These are phyloP conservation scores for Gelatoporia subvermispora DNA, from an alignment of 768 basidiomycete genomes.

Conservation along the genomic window DNA sequence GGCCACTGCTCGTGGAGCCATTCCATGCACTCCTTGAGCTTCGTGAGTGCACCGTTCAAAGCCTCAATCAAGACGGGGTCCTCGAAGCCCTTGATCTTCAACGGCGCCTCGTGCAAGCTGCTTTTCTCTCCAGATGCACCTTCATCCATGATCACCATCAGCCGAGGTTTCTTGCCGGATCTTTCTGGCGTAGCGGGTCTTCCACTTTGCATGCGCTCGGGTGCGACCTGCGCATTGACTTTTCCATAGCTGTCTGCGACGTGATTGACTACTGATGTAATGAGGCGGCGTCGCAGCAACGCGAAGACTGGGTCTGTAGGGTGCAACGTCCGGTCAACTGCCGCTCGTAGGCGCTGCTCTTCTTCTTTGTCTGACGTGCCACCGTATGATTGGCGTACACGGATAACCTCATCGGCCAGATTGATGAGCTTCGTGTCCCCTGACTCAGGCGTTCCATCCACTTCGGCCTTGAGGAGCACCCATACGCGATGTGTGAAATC, in stretches of 20 bases:
- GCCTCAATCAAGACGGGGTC: conserved; percentile 49
- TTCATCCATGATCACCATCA: conserved; percentile 7
- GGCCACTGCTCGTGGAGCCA: conserved; percentile 60
- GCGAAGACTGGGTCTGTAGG: conserved; percentile 62
- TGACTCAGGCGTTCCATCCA: conserved; percentile 34
- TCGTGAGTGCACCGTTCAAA: conserved; percentile 35
- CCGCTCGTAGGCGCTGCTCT: conserved; percentile 49
- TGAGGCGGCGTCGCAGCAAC: conserved; percentile 55
- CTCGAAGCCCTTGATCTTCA: conserved; percentile 61
- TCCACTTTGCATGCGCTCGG: conserved; percentile 19
- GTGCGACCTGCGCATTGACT: not conserved
- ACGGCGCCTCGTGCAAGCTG: conserved; percentile 2
- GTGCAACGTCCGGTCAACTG: conserved; percentile 60
- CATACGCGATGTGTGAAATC: conserved; percentile 57
- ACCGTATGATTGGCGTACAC: conserved; percentile 35
- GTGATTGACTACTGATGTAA: conserved; percentile 32
- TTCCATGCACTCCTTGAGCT: conserved; percentile 35
- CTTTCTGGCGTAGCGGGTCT: not conserved
- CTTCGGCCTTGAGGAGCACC: conserved; percentile 57
- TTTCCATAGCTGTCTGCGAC: conserved; percentile 15
- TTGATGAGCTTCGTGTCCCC: conserved; percentile 54
- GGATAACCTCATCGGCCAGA: conserved; percentile 70
- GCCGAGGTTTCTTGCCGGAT: conserved; percentile 10
- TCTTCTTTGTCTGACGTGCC: conserved; percentile 30
- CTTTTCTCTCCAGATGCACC: conserved; percentile 2